Conservation (phyloP, 129 eudicot genomes). For the Apium graveolens region DNA sequence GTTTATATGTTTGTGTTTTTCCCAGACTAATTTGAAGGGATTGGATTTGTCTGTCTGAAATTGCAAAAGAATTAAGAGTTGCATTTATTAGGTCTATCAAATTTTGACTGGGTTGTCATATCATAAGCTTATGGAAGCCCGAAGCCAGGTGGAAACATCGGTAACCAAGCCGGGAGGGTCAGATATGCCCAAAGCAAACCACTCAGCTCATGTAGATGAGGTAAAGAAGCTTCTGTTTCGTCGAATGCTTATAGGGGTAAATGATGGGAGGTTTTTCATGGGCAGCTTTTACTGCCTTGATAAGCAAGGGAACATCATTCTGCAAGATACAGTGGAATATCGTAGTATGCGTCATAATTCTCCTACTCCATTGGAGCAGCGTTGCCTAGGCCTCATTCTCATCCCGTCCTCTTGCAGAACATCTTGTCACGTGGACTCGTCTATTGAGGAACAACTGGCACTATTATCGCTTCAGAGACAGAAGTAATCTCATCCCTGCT, state of each 20-base stretch:
- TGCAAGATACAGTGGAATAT: constrained; percentile 83
- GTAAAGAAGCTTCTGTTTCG: constrained; percentile 56
- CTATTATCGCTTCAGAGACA: constrained; percentile 45
- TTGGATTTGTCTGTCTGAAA: neutral
- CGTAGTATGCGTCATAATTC: constrained; percentile 61
- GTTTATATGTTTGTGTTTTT: neutral
- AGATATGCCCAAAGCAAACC: constrained; percentile 13
- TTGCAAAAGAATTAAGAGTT: neutral
- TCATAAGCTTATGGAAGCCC: constrained; percentile 21
- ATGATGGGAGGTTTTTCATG: constrained; percentile 73
- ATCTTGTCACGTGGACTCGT: constrained; percentile 79
- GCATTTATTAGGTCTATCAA: neutral
- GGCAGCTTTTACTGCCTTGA: constrained; percentile 80
- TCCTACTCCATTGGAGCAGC: constrained; percentile 83
- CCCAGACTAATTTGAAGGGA: neutral
- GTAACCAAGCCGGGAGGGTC: constrained; percentile 18
- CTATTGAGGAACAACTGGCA: constrained; percentile 68
- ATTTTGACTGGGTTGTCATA: neutral
- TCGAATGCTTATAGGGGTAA: constrained; percentile 66
- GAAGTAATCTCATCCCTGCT: constrained; percentile 1
- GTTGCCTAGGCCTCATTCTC: constrained; percentile 76
- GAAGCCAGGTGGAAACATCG: constrained; percentile 11
- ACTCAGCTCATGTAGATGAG: constrained; percentile 23
- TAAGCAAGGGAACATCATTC: constrained; percentile 86
- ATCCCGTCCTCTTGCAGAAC: constrained; percentile 72